Base-by-base conservation (phyloP, 345 rosid species). In the Cardamine occulta region DNA sequence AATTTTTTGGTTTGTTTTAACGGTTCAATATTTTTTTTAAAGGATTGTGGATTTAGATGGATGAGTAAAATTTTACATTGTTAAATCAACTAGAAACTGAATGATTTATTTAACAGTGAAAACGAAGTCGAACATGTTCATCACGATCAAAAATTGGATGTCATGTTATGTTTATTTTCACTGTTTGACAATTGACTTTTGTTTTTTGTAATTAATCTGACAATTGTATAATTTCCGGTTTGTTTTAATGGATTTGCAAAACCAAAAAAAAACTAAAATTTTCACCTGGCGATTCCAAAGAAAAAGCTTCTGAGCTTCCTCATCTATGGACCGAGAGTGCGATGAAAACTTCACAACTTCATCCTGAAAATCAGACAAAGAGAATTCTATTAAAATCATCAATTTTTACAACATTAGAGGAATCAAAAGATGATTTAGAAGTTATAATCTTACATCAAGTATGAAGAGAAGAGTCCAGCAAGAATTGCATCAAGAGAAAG, bases 251-350 rank as follows among this genome's bases (percentile, higher is more conserved):
- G 19, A 19, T 19, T 48, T 48, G 5, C 15, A 35, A 64, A 54
- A 51, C 23, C 21, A 15, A 61, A 12, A 45, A 45, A 51, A 24
- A 0, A 10, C 5, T 8, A 32, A 32, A 15, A n/a, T 71, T 63
- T 71, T 63, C 66, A 90, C 98, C 97, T 94, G 98, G 91, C 0
- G 98, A 90, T 94, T 66, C 98, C 98, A 63, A 88, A 91, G 70
- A 19, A 19, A 19, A 19, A 19, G 19, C 19, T 19, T 1, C 19
- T 19, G 19, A 94, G 86, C 78, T 94, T 0, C 98, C 77, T 90
- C 97, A 66, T 94, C 97, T 85, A 94, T 90, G 19, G 98, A 97
- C 1, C 98, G 89, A 71, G 97, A 97, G 72, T 94, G 96, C 34
- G 97, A 97, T 2, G 96, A 94, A 1, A 88, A n/a, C 82, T 91